Evolutionary conservation across 78 protist species (phyloP).

Genomic region (Dictyostelium firmibasis): DNA sequence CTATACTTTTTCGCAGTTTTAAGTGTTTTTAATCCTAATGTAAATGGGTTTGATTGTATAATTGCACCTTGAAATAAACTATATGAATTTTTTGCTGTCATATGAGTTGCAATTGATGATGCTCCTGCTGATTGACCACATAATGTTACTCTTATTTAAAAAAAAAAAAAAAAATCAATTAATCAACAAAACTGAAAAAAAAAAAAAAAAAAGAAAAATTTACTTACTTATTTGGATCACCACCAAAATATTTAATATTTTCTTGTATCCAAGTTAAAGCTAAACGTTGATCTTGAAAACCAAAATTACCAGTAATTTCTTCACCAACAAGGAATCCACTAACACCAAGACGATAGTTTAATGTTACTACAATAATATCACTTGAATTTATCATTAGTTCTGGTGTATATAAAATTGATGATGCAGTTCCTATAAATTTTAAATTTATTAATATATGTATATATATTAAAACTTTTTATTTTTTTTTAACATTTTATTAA

Average conservation of each 20-base stretch:
- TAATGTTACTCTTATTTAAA: conserved; percentile 46
- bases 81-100: background rate
- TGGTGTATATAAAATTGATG: conserved; percentile 5
- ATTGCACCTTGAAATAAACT: background rate
- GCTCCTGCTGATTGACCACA: conserved; percentile 90
- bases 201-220: background rate
- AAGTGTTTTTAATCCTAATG: conserved; percentile 23
- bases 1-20: background rate
- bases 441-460: background rate
- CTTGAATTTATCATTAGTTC: conserved; percentile 11
- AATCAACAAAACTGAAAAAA: no score
- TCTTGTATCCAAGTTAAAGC: conserved; percentile 85
- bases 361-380: conserved; percentile 13
- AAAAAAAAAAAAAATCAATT: background rate
- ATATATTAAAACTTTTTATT: no score
- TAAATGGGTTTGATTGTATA: conserved; percentile 24
- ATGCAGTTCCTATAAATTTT: conserved; percentile 9
- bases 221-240: conserved; percentile 56
- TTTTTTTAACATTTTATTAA: no score
- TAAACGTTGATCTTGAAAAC: conserved; percentile 83
- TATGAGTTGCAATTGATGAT: conserved; percentile 58
- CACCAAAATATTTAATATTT: conserved; percentile 87
- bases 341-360: conserved; percentile 40
- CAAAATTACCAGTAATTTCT: conserved; percentile 75
- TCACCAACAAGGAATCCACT: conserved; percentile 20